Evolutionary conservation across 1,139 yeast genomes (phyloP).

Genomic region (Candida mesenterica): DNA sequence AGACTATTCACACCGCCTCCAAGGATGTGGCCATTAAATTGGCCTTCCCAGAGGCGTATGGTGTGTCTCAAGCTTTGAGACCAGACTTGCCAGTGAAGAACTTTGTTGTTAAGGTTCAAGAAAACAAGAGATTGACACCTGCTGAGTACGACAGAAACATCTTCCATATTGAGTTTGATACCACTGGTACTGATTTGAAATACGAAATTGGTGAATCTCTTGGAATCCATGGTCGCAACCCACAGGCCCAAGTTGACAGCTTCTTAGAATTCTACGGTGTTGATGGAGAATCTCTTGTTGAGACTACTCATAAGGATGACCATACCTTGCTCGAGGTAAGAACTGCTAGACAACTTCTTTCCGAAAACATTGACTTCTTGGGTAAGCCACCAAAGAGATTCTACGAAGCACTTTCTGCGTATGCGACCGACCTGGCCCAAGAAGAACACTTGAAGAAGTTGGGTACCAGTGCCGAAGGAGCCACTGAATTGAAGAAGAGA

Average conservation of each 20-base stretch:
- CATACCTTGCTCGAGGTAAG: constrained; percentile 60
- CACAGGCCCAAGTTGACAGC: constrained; percentile 57
- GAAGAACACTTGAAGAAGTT: constrained; percentile 59
- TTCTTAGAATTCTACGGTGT: constrained; percentile 74
- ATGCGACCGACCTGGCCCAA: constrained; percentile 69
- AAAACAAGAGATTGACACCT: constrained; percentile 93
- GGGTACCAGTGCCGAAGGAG: constrained; percentile 78
- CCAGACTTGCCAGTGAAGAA: constrained; percentile 90
- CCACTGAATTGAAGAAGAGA: constrained; percentile 78
- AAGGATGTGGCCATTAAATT: constrained; percentile 67
- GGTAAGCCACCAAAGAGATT: constrained; percentile 97
- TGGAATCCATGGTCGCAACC: constrained; percentile 92
- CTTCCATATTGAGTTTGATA: constrained; percentile 94
- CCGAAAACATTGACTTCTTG: constrained; percentile 79
- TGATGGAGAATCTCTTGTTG: constrained; percentile 64
- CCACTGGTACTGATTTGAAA: constrained; percentile 83
- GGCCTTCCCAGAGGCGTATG: constrained; percentile 79
- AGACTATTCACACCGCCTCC: constrained; percentile 36
- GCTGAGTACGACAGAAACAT: constrained; percentile 86
- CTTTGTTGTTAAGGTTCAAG: constrained; percentile 86
- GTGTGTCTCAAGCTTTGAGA: constrained; percentile 56
- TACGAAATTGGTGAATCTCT: constrained; percentile 96
- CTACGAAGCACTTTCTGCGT: constrained; percentile 77
- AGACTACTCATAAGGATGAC: constrained; percentile 71
- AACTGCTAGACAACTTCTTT: constrained; percentile 77